A percentile compares a stretch with the other conserved stretches of the same genome.
These are phyloP conservation scores for Fagus crenata DNA, from an alignment of 306 rosid species.

Conservation along the genomic window DNA sequence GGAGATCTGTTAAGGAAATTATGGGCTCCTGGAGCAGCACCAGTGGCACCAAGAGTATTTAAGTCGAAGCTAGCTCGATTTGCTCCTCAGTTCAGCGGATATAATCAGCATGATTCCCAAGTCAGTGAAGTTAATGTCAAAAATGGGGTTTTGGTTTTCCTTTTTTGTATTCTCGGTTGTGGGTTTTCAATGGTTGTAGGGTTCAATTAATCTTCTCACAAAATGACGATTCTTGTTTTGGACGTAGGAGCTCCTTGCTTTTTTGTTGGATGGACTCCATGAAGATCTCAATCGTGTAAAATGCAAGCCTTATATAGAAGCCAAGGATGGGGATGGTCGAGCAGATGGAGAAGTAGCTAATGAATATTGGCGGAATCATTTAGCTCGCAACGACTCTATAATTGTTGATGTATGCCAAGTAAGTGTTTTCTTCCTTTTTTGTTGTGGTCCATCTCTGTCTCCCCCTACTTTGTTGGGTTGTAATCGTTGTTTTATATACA, in stretches of 20 bases:
- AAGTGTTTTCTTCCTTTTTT: slow-evolving; percentile 22
- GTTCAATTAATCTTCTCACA: slow-evolving; percentile 25
- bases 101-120: slow-evolving; percentile 99
- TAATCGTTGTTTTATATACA: neutral
- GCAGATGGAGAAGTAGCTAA: slow-evolving; percentile 84
- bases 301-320: slow-evolving; percentile 93
- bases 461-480: neutral
- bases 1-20: slow-evolving; percentile 92
- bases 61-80: slow-evolving; percentile 93
- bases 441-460: neutral
- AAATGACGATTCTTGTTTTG: slow-evolving; percentile 20
- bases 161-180: slow-evolving; percentile 26
- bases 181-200: slow-evolving; percentile 21
- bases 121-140: slow-evolving; percentile 53
- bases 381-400: slow-evolving; percentile 94
- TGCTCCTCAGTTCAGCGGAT: slow-evolving; percentile 98
- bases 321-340: slow-evolving; percentile 79
- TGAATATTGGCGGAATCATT: slow-evolving; percentile 95
- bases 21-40: slow-evolving; percentile 97
- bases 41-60: slow-evolving; percentile 81
- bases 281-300: slow-evolving; percentile 99
- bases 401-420: slow-evolving; percentile 99
- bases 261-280: slow-evolving; percentile 96
- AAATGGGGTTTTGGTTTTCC: slow-evolving; percentile 30
- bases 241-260: slow-evolving; percentile 89